A percentile compares a stretch with the other conserved stretches of the same genome.
phyloP scores from a whole-genome alignment of 495 filamentous ascomycete species.

The Neurospora intermedia region DNA sequence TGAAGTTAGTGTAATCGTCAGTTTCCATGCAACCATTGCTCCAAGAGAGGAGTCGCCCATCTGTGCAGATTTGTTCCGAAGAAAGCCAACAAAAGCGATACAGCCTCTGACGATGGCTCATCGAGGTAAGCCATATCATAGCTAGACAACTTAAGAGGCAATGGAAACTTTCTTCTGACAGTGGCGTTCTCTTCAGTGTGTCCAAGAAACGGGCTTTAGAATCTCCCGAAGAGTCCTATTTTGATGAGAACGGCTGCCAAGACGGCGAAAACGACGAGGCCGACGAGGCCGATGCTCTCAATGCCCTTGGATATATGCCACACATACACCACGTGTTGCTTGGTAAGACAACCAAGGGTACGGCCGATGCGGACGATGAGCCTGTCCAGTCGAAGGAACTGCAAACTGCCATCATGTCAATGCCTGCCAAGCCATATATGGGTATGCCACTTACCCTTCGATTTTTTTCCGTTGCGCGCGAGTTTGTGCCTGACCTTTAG shows the following conservation, averaged over 20 bases:
- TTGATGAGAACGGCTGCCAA: slow-evolving; percentile 5
- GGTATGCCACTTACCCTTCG: slow-evolving; percentile 10
- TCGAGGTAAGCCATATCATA: slow-evolving; percentile 6
- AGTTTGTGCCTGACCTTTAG: slow-evolving; percentile 17
- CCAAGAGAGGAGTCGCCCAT: slow-evolving; percentile 28
- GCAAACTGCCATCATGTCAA: slow-evolving; percentile 7
- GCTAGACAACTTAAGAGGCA: not conserved
- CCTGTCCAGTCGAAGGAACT: slow-evolving; percentile 21
- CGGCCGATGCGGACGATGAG: slow-evolving; percentile 6
- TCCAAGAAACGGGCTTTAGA: slow-evolving; percentile 15
- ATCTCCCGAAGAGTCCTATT: not conserved
- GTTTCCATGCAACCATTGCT: slow-evolving; percentile 37
- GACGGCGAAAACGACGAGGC: slow-evolving; percentile 7
- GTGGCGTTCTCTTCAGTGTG: not conserved
- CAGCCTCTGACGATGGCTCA: slow-evolving; percentile 5
- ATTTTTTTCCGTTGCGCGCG: not conserved
- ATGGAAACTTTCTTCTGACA: slow-evolving; percentile 1
- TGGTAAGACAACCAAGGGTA: slow-evolving; percentile 12
- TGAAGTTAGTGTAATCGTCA: slow-evolving; percentile 27
- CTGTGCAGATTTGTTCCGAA: slow-evolving; percentile 26
- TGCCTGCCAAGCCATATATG: slow-evolving; percentile 20
- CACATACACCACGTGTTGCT: slow-evolving; percentile 21
- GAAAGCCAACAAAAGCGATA: slow-evolving; percentile 11
- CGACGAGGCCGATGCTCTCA: slow-evolving; percentile 20
- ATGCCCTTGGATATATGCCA: slow-evolving; percentile 23